Base-by-base conservation (phyloP, 768 basidiomycete species). In the Trametes punicea region DNA sequence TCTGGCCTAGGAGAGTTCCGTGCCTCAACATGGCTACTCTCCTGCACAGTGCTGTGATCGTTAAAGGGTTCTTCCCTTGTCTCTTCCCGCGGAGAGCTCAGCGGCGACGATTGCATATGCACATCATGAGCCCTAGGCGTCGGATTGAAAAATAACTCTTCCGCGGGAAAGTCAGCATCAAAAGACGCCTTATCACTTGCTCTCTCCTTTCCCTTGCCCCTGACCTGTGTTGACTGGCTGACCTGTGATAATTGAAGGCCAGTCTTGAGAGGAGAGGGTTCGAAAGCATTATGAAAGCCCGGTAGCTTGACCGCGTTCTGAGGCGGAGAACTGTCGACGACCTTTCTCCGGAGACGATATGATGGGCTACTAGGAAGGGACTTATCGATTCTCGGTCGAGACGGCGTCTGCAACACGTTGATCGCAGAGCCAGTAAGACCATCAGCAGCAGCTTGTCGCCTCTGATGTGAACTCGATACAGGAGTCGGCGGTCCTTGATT, bases 401-500 rank as follows among this genome's bases (percentile, higher is more conserved):
- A 66, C 25, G 77, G 77, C 0, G 75, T 79, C 56, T 74, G 70
- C 3, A 52, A 48, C 39, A 62, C 21, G 30, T 56, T 66, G 51
- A 68, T 72, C 26, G 70, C 69, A 13, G 67, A 68, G 25, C 66
- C 64, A 8, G 57, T 57, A 10, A 48, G 47, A 30, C 55, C 56
- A 62, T 60, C 18, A 64, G 69, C 57, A 16, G 62, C 70, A 69
- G 74, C 76, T 18, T 60, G 66, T 39, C 71, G 73, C 47, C 73
- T 74, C 55, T 76, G 77, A 31, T 72, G 69, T 25, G 77, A 72
- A 6, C 73, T 59, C 4, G 67, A 68, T 5, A 75, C 61, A n/a
- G 75, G 76, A 2, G 75, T 74, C 5, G 74, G 72, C 23, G 76
- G 73, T 26, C 65, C 58, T 8, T 78, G 77, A 44, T 65, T 70